A percentile compares a stretch with the other conserved stretches of the same genome.
Evolutionary conservation across 2,329 filamentous ascomycete species (phyloP).

Genomic region (Claviceps digitariae): DNA sequence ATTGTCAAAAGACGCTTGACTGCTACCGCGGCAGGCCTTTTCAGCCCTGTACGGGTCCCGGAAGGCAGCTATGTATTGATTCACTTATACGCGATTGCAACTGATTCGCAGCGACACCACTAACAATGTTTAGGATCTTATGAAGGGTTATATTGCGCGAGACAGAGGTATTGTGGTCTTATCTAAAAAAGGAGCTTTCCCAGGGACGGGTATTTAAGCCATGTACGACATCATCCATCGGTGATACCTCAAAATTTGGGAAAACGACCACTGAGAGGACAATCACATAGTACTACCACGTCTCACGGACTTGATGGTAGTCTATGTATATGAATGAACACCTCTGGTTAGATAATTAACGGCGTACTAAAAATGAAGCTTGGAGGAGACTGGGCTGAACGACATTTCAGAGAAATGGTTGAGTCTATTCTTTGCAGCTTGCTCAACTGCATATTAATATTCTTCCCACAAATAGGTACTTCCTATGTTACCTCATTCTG

Average conservation of each 20-base stretch:
- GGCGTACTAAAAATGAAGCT: background rate
- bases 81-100: background rate
- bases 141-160: constrained; percentile 96
- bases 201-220: constrained; percentile 60
- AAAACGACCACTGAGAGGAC: background rate
- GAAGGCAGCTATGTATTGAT: background rate
- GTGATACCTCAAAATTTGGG: background rate
- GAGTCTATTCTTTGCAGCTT: background rate
- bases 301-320: background rate
- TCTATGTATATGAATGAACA: background rate
- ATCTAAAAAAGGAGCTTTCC: constrained; percentile 87
- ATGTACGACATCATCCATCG: background rate
- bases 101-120: constrained; percentile 8
- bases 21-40: background rate
- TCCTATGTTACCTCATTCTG: background rate
- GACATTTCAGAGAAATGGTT: background rate
- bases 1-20: background rate
- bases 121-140: constrained; percentile 50
- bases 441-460: background rate
- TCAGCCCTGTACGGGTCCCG: background rate
- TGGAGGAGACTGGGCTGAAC: background rate
- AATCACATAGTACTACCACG: too few relatives aligned
- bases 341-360: background rate
- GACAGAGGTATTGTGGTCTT: constrained; percentile 83
- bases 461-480: background rate